Evolutionary conservation across 1,284 basidiomycete species (phyloP), one percentile per base, ranked within the genome.

Genomic region (Pseudozyma thailandica): DNA sequence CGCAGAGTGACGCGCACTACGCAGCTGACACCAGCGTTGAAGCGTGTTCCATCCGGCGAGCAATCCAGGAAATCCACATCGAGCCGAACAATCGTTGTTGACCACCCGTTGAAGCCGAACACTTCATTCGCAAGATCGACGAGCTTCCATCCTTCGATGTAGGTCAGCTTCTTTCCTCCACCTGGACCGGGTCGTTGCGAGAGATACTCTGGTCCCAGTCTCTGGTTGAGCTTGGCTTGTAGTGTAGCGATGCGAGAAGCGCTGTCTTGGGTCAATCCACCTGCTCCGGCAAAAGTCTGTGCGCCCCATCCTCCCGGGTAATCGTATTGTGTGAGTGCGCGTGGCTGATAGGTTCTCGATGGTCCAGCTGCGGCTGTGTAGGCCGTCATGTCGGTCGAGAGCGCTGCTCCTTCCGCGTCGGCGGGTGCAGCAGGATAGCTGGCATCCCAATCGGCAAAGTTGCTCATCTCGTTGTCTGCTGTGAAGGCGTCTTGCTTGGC

Each of bases 71-170:
- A 88, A 75, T 88, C 87, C 5, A 91, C 91, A 16, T 89, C 89
- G 39, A 97, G 84, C 48, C 84, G 90, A 54, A 92, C 88, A 47
- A 98, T 87, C 53, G 86, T 91, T 2, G 93, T 92, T 50, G 90
- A 93, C 95, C 95, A 98, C 10, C 96, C 96, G 71, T 98, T 94
- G 86, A 94, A 97, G 1, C 95, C 95, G 85, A 98, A 98, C 33
- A 98, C 92, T 77, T 98, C 94, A 83, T 98, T 98, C 1, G 95
- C 95, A 23, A 98, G 58, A 25, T 78, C 73, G 23, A 77, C 74
- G 9, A 72, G 73, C 85, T 93, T 94, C 94, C 94, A 98, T 0
- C 95, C 96, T 83, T 98, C 95, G 3, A 93, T 90, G 80, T 98
- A 98, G 8, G 92, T 94, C 53, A 98, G 85, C 83, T 94, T 96